Base-by-base conservation (phyloP, 2,329 filamentous ascomycete genomes). In the Nigrograna mackinnonii region DNA sequence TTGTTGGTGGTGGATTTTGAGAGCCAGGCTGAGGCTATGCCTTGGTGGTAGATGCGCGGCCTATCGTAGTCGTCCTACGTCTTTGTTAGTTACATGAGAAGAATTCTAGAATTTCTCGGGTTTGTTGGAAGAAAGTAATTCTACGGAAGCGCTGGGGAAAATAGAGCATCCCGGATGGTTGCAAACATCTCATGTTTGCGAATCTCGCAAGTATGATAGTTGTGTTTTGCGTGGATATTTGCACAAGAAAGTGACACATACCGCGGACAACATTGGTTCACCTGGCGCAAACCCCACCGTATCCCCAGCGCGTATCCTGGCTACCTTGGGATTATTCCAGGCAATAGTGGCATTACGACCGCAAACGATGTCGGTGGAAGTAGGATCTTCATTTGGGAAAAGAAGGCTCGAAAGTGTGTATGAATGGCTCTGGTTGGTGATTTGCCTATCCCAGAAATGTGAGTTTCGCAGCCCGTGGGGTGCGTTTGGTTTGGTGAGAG, bases 281-380 rank as follows among this genome's bases (percentile, higher is more conserved):
- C 31, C 31, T 13, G 11, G 9, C 9, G 13, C 41, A 35, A 50
- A 50, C 3, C 47, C 47, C 19, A 50, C 39, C 14, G 13, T 39
- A 32, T 44, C 38, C 6, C 47, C 47, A 4, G 47, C 44, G 13
- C 36, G 24, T 6, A 47, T 20, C 2, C 20, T 41, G 6, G 47
- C 47, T 13, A 22, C 20, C 17, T 48, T 48, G 6, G 44, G 22
- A 18, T 39, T 30, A n/a, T 35, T 32, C 32, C 44, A 42, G 11
- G 14, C 24, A 6, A 21, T 5, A 19, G 47, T 39, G 14, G 44
- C 41, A 22, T 50, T 50, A 36, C 41, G 47, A 32, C 47, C 47
- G 36, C 47, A 50, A n/a, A 37, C 41, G 4, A 47, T n/a, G 35
- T 47, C 47, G 6, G 33, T 3, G 7, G 44, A 47, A n/a, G 28